These are phyloP conservation scores for Gnaphalium uliginosum DNA, from an alignment of 129 eudicot genomes.

Conservation along the genomic window DNA sequence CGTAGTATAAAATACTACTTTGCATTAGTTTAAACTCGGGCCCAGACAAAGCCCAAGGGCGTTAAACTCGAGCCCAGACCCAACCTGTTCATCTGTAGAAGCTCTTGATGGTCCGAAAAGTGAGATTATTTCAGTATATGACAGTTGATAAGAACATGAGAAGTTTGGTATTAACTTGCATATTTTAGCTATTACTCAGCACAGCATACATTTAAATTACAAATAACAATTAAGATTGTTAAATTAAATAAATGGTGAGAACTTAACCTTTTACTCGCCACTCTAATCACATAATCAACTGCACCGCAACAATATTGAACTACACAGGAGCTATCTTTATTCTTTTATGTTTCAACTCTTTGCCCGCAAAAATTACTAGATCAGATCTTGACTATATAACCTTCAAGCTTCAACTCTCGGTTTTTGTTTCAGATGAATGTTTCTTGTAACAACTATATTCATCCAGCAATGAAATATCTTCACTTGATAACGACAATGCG, in stretches of 20 bases:
- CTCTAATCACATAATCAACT: background rate
- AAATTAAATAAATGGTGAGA: conserved; percentile 14
- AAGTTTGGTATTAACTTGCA: conserved; percentile 14
- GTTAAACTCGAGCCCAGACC: no score
- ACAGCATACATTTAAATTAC: conserved; percentile 9
- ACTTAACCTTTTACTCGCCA: conserved; percentile 27
- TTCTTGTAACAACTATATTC: conserved; percentile 38
- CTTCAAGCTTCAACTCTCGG: conserved; percentile 18
- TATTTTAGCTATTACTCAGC: conserved; percentile 15
- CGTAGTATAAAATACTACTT: no score
- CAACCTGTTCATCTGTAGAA: no score
- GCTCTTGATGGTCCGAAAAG: background rate
- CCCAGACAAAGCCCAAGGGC: no score
- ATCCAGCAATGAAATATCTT: conserved; percentile 62
- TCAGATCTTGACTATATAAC: conserved; percentile 1
- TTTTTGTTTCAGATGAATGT: conserved; percentile 34
- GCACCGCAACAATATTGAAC: background rate
- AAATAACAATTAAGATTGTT: conserved; percentile 17
- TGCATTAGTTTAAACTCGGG: no score
- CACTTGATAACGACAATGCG: conserved; percentile 52
- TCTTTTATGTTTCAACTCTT: conserved; percentile 23
- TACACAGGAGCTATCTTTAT: conserved; percentile 11
- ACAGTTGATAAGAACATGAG: conserved; percentile 9
- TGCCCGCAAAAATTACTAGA: background rate
- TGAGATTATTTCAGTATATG: conserved; percentile 1